Conservation (phyloP, 1,284 basidiomycete species). For the Volvariella volvacea region DNA sequence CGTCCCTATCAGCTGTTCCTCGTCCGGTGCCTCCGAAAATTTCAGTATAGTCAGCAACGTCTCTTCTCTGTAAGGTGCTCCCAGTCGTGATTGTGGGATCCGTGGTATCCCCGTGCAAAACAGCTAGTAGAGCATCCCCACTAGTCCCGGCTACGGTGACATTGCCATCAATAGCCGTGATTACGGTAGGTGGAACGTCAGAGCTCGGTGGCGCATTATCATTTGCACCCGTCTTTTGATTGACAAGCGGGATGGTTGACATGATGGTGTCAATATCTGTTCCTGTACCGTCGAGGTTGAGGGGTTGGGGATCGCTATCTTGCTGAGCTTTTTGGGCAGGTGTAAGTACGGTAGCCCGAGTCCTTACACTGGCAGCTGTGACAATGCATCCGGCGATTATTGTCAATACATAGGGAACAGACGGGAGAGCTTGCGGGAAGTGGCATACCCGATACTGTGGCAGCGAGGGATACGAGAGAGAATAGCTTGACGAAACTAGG, state of each 20-base stretch:
- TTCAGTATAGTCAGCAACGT: conserved; percentile 21
- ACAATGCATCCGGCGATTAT: no score
- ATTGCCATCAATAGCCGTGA: conserved; percentile 35
- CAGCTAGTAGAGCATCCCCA: conserved; percentile 6
- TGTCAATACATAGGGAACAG: no score
- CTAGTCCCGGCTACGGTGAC: conserved; percentile 14
- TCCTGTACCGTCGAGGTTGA: no score
- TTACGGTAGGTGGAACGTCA: conserved; percentile 25
- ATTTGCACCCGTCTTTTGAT: conserved; percentile 7
- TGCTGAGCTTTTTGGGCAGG: no score
- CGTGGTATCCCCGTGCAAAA: conserved; percentile 8
- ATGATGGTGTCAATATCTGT: conserved; percentile 6
- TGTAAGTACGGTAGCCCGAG: no score
- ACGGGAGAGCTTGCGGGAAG: no score
- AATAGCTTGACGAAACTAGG: no score
- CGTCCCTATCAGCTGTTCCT: conserved; percentile 26
- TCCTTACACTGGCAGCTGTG: no score
- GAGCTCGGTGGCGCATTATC: conserved; percentile 24
- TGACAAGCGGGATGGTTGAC: conserved; percentile 15
- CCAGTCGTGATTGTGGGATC: not conserved
- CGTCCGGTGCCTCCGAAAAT: conserved; percentile 31
- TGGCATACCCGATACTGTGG: no score
- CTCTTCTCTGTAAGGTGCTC: conserved; percentile 12
- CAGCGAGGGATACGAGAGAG: no score
- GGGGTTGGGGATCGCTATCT: no score